Conservation (phyloP, 805 yeast species). For the Candida peoriensis region DNA sequence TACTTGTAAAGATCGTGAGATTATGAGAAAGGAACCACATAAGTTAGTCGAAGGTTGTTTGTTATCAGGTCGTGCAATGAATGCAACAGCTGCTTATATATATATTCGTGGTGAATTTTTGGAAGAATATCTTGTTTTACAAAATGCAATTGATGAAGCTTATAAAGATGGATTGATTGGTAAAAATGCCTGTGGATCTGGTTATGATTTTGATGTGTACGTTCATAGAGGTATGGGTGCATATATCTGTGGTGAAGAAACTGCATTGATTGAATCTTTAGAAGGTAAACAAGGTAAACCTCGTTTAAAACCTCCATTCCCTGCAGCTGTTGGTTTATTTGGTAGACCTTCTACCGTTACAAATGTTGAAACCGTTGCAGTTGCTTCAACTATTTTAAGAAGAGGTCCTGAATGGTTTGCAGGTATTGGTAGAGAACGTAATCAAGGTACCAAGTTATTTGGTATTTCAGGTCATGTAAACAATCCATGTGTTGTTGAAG, state of each 20-base stretch:
- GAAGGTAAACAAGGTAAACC: slow-evolving; percentile 96
- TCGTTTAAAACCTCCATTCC: slow-evolving; percentile 91
- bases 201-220: slow-evolving; percentile 77
- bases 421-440: slow-evolving; percentile 78
- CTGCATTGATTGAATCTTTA: slow-evolving; percentile 80
- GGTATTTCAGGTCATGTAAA: slow-evolving; percentile 90
- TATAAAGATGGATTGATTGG: slow-evolving; percentile 77
- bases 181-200: slow-evolving; percentile 82
- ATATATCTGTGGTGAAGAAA: slow-evolving; percentile 89
- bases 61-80: slow-evolving; percentile 87
- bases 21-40: slow-evolving; percentile 87
- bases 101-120: slow-evolving; percentile 89
- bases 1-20: slow-evolving; percentile 89
- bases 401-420: slow-evolving; percentile 89
- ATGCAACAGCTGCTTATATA: slow-evolving; percentile 88
- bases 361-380: slow-evolving; percentile 87
- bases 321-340: slow-evolving; percentile 88
- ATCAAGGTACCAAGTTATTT: slow-evolving; percentile 76
- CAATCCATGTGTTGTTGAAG: slow-evolving; percentile 90
- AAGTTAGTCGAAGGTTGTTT: slow-evolving; percentile 90
- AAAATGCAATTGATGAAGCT: slow-evolving; percentile 83
- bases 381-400: slow-evolving; percentile 83
- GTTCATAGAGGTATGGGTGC: slow-evolving; percentile 95
- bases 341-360: slow-evolving; percentile 92
- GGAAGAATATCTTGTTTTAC: slow-evolving; percentile 70